Percentiles rank a stretch among this genome's conserved stretches.
These are phyloP conservation scores for Panicum hallii DNA, from an alignment of 202 grass and related monocot genomes.

Conservation along the genomic window DNA sequence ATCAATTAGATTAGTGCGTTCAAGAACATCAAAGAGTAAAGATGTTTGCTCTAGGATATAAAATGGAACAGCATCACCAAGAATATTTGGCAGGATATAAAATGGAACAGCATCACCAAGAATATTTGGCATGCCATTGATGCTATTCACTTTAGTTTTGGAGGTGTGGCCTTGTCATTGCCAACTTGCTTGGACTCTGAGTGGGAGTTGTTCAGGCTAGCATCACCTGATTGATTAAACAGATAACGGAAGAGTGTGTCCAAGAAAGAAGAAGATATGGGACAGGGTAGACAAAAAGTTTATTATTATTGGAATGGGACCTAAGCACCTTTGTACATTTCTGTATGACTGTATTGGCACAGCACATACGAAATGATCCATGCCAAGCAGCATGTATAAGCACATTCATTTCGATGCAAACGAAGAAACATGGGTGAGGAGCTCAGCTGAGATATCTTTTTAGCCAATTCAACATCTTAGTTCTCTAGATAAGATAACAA, in stretches of 20 bases:
- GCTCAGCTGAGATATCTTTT: not conserved
- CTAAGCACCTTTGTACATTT: constrained; percentile 31
- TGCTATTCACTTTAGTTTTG: not conserved
- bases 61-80: not conserved
- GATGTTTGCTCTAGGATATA: not conserved
- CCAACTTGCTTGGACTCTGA: not conserved
- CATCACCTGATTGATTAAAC: constrained; percentile 1
- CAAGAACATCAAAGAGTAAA: not conserved
- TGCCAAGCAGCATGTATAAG: not conserved
- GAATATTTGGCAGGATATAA: not conserved
- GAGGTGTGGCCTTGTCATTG: not conserved
- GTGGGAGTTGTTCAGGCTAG: constrained; percentile 19
- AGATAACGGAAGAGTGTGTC: not conserved
- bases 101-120: not conserved
- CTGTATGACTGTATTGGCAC: not conserved
- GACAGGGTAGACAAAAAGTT: constrained; percentile 4
- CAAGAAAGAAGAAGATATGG: not conserved
- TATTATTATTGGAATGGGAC: not conserved
- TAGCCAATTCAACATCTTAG: not conserved
- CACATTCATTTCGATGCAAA: not conserved
- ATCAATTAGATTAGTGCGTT: not conserved
- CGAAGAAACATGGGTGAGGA: not conserved
- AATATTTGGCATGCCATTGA: not conserved
- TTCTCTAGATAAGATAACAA: constrained; percentile 2
- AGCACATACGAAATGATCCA: not conserved